These are phyloP conservation scores for Rubia occidens DNA, from an alignment of 305 asterid genomes.

Conservation along the genomic window DNA sequence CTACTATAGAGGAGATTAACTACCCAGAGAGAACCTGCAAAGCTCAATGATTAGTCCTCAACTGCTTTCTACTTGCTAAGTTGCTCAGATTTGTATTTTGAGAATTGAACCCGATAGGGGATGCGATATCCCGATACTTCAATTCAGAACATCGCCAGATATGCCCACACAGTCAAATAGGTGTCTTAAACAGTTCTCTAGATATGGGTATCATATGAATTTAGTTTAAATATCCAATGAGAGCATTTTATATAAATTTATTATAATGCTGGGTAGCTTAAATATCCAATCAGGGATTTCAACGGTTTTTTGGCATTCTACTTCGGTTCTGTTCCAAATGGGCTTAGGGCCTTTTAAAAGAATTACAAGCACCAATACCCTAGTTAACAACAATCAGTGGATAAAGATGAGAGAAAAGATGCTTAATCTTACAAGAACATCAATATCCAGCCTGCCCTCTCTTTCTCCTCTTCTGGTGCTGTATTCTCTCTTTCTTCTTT, in stretches of 20 bases:
- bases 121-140: neutral
- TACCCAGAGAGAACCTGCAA: neutral
- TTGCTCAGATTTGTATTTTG: neutral
- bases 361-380: neutral
- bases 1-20: neutral
- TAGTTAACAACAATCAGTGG: neutral
- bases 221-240: neutral
- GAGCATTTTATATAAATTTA: neutral
- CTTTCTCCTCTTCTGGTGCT: too few species aligned
- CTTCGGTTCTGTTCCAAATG: neutral
- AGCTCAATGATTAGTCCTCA: neutral
- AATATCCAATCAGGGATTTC: too few species aligned
- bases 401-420: neutral
- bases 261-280: neutral
- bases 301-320: too few species aligned
- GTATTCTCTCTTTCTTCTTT: too few species aligned
- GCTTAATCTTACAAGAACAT: neutral
- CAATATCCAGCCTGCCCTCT: too few species aligned
- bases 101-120: neutral
- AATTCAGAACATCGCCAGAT: neutral
- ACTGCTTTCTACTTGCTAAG: neutral
- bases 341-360: neutral
- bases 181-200: neutral
- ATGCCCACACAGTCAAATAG: neutral
- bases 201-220: too few species aligned